A percentile compares a stretch with the other conserved stretches of the same genome.
phyloP scores from a whole-genome alignment of 345 rosid species.

The Linum tenue region DNA sequence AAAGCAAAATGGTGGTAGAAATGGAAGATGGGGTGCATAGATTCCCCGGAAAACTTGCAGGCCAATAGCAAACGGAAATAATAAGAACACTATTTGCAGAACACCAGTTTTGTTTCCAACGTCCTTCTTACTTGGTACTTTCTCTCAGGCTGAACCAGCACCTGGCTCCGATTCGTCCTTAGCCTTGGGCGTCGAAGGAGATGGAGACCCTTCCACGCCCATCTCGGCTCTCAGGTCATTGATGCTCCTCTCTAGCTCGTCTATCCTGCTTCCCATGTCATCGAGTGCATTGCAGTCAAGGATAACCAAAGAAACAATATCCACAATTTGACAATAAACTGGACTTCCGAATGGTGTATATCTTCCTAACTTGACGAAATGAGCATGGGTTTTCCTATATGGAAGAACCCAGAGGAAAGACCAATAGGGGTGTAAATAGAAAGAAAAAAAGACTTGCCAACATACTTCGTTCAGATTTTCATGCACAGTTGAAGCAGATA shows the following conservation, averaged over 20 bases:
- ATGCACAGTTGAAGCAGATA: background rate
- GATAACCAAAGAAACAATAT: conserved; percentile 8
- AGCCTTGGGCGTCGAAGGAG: conserved; percentile 39
- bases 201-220: conserved; percentile 66
- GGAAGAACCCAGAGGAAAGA: background rate
- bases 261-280: conserved; percentile 78
- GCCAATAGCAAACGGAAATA: background rate
- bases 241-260: conserved; percentile 79
- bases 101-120: background rate
- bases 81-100: background rate
- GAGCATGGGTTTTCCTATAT: background rate
- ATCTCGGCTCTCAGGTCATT: conserved; percentile 55
- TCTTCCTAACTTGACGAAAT: background rate
- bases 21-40: background rate
- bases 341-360: background rate
- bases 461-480: background rate
- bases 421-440: background rate
- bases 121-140: background rate
- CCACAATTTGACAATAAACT: background rate
- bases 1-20: background rate
- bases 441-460: too few species aligned
- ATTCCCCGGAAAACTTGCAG: background rate
- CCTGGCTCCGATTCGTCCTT: conserved; percentile 30
- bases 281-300: conserved; percentile 65
- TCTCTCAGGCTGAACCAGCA: conserved; percentile 33